These are phyloP conservation scores for Aspergillus udagawae DNA, from an alignment of 2,329 filamentous ascomycete species.

Conservation along the genomic window DNA sequence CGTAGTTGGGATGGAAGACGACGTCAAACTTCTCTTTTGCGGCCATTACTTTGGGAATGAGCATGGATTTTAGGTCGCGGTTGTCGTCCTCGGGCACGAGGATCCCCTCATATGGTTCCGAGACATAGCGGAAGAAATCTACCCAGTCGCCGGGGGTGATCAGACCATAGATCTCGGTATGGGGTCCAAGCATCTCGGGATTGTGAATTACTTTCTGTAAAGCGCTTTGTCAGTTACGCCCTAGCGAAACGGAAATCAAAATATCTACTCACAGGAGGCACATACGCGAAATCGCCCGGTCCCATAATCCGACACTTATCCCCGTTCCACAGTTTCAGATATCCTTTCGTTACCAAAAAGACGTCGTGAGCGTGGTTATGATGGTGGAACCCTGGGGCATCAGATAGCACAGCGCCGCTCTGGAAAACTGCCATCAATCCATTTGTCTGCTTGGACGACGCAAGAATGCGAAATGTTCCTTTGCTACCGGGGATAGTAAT, in stretches of 20 bases:
- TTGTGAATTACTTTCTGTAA: conserved; percentile 51
- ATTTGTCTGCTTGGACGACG: conserved; percentile 50
- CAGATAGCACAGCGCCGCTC: conserved; percentile 43
- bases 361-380: conserved; percentile 56
- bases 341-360: conserved; percentile 54
- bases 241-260: not conserved
- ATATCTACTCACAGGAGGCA: conserved; percentile 47
- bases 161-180: conserved; percentile 53
- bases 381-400: conserved; percentile 51
- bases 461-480: conserved; percentile 48
- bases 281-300: conserved; percentile 55
- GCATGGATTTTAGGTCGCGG: conserved; percentile 47
- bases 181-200: conserved; percentile 51
- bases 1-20: conserved; percentile 48
- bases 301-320: conserved; percentile 52
- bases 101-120: conserved; percentile 49
- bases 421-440: conserved; percentile 50
- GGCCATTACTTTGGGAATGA: conserved; percentile 55
- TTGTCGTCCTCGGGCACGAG: conserved; percentile 51
- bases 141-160: conserved; percentile 58
- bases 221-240: not conserved
- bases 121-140: conserved; percentile 58
- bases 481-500: conserved; percentile 52
- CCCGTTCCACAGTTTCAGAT: conserved; percentile 56
- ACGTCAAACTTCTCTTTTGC: conserved; percentile 56